These are phyloP conservation scores for Zygoascus ofunaensis DNA, from an alignment of 805 yeast genomes.

Conservation along the genomic window DNA sequence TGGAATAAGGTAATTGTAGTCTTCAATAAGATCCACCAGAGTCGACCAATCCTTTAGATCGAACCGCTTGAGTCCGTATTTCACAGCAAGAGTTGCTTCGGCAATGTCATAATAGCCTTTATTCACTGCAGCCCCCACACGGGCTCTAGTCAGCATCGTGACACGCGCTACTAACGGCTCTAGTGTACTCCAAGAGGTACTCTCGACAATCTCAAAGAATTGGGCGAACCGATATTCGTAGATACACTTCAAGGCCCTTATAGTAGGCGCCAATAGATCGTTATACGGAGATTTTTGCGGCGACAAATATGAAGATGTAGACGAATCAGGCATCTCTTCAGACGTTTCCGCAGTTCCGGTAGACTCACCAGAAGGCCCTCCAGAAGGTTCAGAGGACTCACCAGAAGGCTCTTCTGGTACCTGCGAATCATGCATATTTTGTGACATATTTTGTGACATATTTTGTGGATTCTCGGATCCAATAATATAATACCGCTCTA, in stretches of 20 bases:
- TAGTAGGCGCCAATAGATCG: not conserved
- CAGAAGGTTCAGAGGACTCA: too few species aligned
- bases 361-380: too few species aligned
- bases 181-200: not conserved
- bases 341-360: too few species aligned
- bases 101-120: not conserved
- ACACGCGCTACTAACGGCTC: not conserved
- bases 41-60: not conserved
- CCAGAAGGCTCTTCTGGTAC: too few species aligned
- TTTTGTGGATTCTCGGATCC: too few species aligned
- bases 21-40: not conserved
- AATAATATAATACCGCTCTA: too few species aligned
- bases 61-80: not conserved
- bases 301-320: too few species aligned
- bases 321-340: too few species aligned
- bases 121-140: not conserved
- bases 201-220: not conserved
- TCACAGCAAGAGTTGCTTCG: not conserved
- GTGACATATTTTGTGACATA: too few species aligned
- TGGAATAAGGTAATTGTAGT: not conserved
- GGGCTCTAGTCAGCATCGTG: not conserved
- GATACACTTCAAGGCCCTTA: not conserved
- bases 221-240: not conserved
- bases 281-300: too few species aligned
- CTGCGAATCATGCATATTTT: too few species aligned